Percentiles rank a stretch among this genome's conserved stretches.
Evolutionary conservation across 371 early-diverging fungal species (phyloP).

Genomic region (Rhizopus stolonifer): DNA sequence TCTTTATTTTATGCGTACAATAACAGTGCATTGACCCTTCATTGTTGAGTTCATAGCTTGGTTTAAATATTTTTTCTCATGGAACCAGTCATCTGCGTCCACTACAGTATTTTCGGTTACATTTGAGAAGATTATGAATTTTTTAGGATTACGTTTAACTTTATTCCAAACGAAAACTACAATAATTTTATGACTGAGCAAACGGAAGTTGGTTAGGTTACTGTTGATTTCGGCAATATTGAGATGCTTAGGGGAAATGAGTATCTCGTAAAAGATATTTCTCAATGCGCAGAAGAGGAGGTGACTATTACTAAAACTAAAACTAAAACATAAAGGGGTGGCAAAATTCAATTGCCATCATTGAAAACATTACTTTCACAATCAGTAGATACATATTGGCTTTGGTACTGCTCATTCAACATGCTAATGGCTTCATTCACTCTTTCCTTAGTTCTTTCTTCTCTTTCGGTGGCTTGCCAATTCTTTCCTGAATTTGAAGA

Average conservation of each 20-base stretch:
- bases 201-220: constrained; percentile 11
- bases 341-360: constrained; percentile 8
- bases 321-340: constrained; percentile 11
- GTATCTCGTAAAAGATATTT: constrained; percentile 13
- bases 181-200: constrained; percentile 13
- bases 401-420: constrained; percentile 18
- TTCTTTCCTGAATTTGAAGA: constrained; percentile 5
- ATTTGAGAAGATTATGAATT: too few species aligned
- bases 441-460: constrained; percentile 14
- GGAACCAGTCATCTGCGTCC: too few species aligned
- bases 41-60: too few species aligned
- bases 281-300: constrained; percentile 4
- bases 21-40: too few species aligned
- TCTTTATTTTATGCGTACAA: too few species aligned
- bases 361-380: constrained; percentile 12
- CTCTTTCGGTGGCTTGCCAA: constrained; percentile 11
- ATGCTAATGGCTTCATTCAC: constrained; percentile 12
- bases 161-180: constrained; percentile 9
- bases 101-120: too few species aligned
- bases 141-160: too few species aligned
- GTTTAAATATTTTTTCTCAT: too few species aligned
- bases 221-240: constrained; percentile 13
- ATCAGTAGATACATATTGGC: constrained; percentile 15
- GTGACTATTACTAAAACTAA: constrained; percentile 10
- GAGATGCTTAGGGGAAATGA: constrained; percentile 15